Base-by-base conservation (phyloP, 2,329 filamentous ascomycete species). In the Alternaria infectoria region DNA sequence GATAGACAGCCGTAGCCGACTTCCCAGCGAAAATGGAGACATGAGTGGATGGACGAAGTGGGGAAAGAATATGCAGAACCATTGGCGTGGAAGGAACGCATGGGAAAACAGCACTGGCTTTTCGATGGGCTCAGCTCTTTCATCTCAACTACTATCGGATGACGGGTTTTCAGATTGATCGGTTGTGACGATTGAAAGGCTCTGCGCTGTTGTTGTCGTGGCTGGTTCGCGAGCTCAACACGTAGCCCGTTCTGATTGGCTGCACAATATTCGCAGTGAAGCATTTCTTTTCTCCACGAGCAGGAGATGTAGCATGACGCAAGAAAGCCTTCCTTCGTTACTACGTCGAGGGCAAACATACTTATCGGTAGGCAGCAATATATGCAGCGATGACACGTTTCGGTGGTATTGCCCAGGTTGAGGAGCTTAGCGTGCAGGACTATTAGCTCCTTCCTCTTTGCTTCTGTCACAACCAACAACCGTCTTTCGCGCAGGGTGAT, bases 201-300 rank as follows among this genome's bases (percentile, higher is more conserved):
- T 59, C 51, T 65, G 57, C 44, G 55, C 66, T 66, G 61, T 66
- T 55, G 66, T 49, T 68, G 68, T 72, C 69, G 69, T 75, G 65
- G 70, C 66, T 71, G 51, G 46, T 62, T 63, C 63, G 54, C 61
- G 52, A 59, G 36, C 52, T 46, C 61, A 77, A 66, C 75, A 77
- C 75, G 75, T 78, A 75, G 65, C 43, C 30, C 7, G 32, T 45
- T 56, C 47, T 74, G 65, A 77, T 78, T 77, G 74, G 75, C 45
- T 61, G 59, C 50, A 51, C 59, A 54, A 30, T 47, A 49, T 54
- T 49, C 32, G 54, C 45, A 64, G 68, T 65, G 66, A 68, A 64
- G 65, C 66, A 68, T 50, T 54, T 46, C 47, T 58, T 26, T 43
- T 40, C 23, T 36, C 28, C 47, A 25, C 50, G 61, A 44, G 25